Evolutionary conservation across 2,329 filamentous ascomycete species (phyloP).

Genomic region (Trichoderma afroharzianum): DNA sequence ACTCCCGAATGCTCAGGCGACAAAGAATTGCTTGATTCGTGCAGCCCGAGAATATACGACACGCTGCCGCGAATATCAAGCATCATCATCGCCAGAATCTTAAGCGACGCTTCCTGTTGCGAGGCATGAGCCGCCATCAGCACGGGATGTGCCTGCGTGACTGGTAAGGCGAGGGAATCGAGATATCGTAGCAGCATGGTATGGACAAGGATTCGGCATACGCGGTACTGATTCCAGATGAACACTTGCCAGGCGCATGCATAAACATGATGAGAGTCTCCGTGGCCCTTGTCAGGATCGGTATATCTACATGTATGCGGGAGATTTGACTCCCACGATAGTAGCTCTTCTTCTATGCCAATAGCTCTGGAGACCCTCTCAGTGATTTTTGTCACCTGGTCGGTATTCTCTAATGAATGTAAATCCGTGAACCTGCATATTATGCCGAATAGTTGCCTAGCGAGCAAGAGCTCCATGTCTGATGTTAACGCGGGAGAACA

Average conservation of each 20-base stretch:
- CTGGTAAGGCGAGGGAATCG: neutral
- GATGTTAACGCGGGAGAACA: neutral
- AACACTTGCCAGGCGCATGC: neutral
- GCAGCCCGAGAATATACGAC: neutral
- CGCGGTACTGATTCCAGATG: neutral
- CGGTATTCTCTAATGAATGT: neutral
- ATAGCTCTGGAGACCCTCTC: neutral
- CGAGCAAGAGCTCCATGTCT: neutral
- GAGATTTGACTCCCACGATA: neutral
- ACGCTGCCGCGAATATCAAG: neutral
- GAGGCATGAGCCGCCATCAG: neutral
- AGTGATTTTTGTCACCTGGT: neutral
- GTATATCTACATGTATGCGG: neutral
- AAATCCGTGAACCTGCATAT: neutral
- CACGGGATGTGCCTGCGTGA: neutral
- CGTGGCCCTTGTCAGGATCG: neutral
- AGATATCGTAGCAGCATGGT: neutral
- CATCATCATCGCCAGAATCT: neutral
- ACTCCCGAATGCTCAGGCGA: neutral
- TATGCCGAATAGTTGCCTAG: neutral
- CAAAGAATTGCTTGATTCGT: neutral
- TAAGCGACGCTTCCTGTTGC: neutral
- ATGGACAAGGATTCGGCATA: neutral
- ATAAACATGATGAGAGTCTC: neutral
- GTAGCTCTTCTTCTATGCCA: neutral